Evolutionary conservation across 306 rosid genomes (phyloP).

Genomic region (Morella rubra): DNA sequence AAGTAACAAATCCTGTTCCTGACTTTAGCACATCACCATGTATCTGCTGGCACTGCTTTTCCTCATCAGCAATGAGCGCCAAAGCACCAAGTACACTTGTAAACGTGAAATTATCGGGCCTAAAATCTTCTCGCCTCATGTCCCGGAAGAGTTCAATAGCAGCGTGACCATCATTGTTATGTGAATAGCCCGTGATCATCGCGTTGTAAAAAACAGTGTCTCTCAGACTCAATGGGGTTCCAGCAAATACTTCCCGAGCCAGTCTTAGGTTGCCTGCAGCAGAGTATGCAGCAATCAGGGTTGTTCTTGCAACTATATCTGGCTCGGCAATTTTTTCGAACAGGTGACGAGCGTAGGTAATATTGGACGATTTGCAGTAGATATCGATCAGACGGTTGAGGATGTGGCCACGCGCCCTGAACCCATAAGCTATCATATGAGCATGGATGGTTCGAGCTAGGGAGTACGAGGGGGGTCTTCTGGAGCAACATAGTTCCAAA

Average conservation of each 20-base stretch:
- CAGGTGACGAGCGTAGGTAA: conserved; percentile 52
- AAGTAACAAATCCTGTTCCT: neutral
- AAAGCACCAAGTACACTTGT: conserved; percentile 37
- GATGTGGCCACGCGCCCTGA: conserved; percentile 50
- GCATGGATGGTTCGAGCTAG: conserved; percentile 52
- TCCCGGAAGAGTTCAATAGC: conserved; percentile 35
- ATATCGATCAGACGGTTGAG: conserved; percentile 52
- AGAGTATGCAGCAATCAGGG: conserved; percentile 44
- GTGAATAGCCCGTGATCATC: conserved; percentile 51
- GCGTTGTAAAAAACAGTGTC: conserved; percentile 53
- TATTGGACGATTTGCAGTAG: conserved; percentile 53
- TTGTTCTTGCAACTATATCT: conserved; percentile 41
- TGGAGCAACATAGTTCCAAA: conserved; percentile 29
- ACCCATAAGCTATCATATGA: conserved; percentile 53
- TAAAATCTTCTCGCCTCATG: conserved; percentile 35
- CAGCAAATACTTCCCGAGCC: conserved; percentile 35
- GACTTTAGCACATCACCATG: conserved; percentile 33
- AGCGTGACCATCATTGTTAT: conserved; percentile 38
- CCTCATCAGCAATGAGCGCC: conserved; percentile 33
- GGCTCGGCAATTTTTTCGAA: conserved; percentile 44
- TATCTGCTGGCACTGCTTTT: conserved; percentile 44
- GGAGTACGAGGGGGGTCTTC: conserved; percentile 25
- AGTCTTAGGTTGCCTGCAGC: conserved; percentile 35
- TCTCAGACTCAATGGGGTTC: conserved; percentile 31
- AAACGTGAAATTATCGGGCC: conserved; percentile 38